Evolutionary conservation across 768 basidiomycete genomes (phyloP).

Genomic region (Dendrothele bispora): DNA sequence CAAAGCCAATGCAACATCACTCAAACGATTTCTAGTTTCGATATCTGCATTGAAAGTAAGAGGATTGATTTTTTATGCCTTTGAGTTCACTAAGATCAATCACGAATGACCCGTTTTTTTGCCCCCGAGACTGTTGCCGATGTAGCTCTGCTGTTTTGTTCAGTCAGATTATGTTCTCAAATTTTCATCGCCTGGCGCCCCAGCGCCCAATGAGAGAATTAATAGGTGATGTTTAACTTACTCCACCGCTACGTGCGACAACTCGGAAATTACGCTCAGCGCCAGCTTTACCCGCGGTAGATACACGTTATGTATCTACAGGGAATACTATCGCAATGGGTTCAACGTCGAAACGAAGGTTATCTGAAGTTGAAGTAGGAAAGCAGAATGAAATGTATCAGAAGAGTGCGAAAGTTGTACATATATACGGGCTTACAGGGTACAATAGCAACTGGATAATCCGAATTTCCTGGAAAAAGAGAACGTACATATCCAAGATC

Average conservation of each 20-base stretch:
- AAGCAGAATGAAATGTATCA: background rate
- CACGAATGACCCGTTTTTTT: slow-evolving; percentile 39
- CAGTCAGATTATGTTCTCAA: background rate
- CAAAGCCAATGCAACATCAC: slow-evolving; percentile 35
- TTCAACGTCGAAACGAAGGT: slow-evolving; percentile 19
- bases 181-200: no score
- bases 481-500: no score
- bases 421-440: slow-evolving; percentile 18
- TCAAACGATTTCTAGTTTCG: slow-evolving; percentile 36
- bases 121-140: slow-evolving; percentile 43
- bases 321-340: slow-evolving; percentile 22
- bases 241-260: slow-evolving; percentile 23
- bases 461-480: slow-evolving; percentile 19
- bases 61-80: slow-evolving; percentile 28
- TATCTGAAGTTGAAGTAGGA: slow-evolving; percentile 11
- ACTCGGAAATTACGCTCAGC: slow-evolving; percentile 15
- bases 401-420: background rate
- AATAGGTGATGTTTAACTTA: slow-evolving; percentile 3
- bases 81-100: slow-evolving; percentile 40
- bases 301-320: slow-evolving; percentile 13
- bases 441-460: slow-evolving; percentile 20
- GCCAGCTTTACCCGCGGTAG: slow-evolving; percentile 19
- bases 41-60: slow-evolving; percentile 31
- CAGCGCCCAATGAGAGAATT: background rate
- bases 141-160: slow-evolving; percentile 38